phyloP scores from a whole-genome alignment of 352 stramenopile species.

The Globisporangium cylindrosporum region DNA sequence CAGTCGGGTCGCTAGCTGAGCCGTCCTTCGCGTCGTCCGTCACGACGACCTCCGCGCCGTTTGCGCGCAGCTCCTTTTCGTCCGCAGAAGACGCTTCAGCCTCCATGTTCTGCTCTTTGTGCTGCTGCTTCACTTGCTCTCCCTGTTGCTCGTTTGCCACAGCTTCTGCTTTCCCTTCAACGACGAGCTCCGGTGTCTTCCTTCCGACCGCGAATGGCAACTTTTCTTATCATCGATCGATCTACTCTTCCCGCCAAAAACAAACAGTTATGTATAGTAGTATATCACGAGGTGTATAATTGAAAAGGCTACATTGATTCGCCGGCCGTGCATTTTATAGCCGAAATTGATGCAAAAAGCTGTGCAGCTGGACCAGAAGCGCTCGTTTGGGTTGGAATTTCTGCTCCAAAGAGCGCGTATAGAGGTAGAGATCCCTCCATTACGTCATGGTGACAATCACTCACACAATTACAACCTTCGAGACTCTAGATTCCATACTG shows the following conservation, averaged over 20 bases:
- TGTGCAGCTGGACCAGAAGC: no score
- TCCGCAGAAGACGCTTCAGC: background rate
- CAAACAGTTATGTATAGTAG: background rate
- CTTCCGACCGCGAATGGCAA: background rate
- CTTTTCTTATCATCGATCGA: background rate
- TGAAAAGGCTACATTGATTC: no score
- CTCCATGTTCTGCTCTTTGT: slow-evolving; percentile 1
- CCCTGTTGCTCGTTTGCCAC: background rate
- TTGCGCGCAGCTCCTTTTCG: background rate
- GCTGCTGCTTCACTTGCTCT: background rate
- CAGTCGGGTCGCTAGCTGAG: slow-evolving; percentile 4
- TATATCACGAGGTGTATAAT: background rate
- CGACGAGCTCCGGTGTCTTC: no score
- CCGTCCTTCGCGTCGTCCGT: background rate
- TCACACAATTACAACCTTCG: background rate
- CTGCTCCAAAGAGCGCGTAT: background rate
- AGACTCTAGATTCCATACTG: background rate
- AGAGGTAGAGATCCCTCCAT: background rate
- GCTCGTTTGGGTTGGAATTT: no score
- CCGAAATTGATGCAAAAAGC: no score
- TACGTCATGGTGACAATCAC: slow-evolving; percentile 4
- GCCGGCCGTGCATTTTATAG: no score
- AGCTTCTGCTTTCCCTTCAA: no score
- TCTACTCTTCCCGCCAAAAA: slow-evolving; percentile 13
- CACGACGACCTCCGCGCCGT: background rate